A percentile compares a stretch with the other conserved stretches of the same genome.
These are phyloP conservation scores for Claviceps africana DNA, from an alignment of 2,329 filamentous ascomycete genomes.

Conservation along the genomic window DNA sequence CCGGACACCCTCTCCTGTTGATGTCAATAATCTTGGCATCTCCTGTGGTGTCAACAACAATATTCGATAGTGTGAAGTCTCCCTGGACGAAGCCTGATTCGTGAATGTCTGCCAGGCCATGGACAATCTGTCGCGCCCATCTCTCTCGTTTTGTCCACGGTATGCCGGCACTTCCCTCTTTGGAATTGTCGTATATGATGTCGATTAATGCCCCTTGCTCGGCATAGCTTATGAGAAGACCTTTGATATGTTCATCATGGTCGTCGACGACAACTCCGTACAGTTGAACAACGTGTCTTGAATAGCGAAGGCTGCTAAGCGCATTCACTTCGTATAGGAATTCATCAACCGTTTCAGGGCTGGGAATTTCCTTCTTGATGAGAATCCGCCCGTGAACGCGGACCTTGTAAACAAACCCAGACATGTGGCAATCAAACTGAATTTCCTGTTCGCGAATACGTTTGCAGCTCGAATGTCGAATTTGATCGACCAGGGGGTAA, in stretches of 20 bases:
- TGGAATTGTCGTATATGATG: slow-evolving; percentile 66
- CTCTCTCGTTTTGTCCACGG: slow-evolving; percentile 62
- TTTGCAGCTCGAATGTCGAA: slow-evolving; percentile 57
- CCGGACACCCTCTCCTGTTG: slow-evolving; percentile 89
- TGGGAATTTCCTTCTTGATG: slow-evolving; percentile 97
- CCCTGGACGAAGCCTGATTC: slow-evolving; percentile 94
- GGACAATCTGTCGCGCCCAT: slow-evolving; percentile 86
- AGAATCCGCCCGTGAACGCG: slow-evolving; percentile 50
- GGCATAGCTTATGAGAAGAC: slow-evolving; percentile 77
- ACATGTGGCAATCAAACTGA: slow-evolving; percentile 81
- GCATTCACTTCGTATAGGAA: slow-evolving; percentile 97
- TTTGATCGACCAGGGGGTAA: slow-evolving; percentile 60
- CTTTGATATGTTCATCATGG: slow-evolving; percentile 70
- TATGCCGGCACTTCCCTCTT: slow-evolving; percentile 39
- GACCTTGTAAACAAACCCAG: slow-evolving; percentile 95
- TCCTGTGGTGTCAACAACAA: slow-evolving; percentile 74
- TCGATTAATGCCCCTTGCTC: slow-evolving; percentile 80
- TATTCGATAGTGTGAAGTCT: slow-evolving; percentile 93
- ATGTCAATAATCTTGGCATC: slow-evolving; percentile 97
- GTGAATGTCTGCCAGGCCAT: slow-evolving; percentile 82
- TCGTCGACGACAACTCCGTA: slow-evolving; percentile 84
- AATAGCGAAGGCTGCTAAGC: slow-evolving; percentile 60
- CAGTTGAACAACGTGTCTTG: slow-evolving; percentile 68
- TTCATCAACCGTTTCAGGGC: slow-evolving; percentile 87
- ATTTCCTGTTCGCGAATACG: slow-evolving; percentile 60